These are phyloP conservation scores for Talaromyces rugulosus DNA, from an alignment of 2,329 filamentous ascomycete genomes.

Conservation along the genomic window DNA sequence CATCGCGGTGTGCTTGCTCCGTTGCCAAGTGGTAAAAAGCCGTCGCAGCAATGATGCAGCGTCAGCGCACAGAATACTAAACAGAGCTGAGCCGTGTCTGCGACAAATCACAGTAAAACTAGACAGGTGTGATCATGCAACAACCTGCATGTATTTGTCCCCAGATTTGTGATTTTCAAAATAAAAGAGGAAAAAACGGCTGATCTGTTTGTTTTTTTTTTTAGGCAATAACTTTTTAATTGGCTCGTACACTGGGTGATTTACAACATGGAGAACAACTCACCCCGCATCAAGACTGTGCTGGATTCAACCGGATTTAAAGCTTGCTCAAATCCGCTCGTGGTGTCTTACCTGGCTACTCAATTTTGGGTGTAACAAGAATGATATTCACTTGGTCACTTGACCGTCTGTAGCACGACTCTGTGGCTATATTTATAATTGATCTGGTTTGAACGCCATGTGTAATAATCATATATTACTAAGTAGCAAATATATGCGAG, in stretches of 20 bases:
- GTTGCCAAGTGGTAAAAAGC: background rate
- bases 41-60: too few relatives aligned
- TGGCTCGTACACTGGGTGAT: too few relatives aligned
- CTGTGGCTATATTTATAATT: background rate
- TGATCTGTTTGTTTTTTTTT: background rate
- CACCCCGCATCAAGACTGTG: background rate
- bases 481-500: too few relatives aligned
- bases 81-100: background rate
- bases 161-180: background rate
- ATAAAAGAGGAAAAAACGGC: background rate
- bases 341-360: background rate
- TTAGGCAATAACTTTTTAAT: background rate
- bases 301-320: too few relatives aligned
- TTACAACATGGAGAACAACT: background rate
- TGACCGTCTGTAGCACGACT: background rate
- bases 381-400: too few relatives aligned
- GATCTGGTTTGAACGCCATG: background rate
- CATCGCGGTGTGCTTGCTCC: background rate
- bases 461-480: background rate
- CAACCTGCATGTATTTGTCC: background rate
- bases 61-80: background rate
- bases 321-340: too few relatives aligned
- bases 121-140: background rate
- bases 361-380: background rate
- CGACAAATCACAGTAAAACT: background rate